Evolutionary conservation across 495 filamentous ascomycete species (phyloP).

Genomic region (Copromyces sp.): DNA sequence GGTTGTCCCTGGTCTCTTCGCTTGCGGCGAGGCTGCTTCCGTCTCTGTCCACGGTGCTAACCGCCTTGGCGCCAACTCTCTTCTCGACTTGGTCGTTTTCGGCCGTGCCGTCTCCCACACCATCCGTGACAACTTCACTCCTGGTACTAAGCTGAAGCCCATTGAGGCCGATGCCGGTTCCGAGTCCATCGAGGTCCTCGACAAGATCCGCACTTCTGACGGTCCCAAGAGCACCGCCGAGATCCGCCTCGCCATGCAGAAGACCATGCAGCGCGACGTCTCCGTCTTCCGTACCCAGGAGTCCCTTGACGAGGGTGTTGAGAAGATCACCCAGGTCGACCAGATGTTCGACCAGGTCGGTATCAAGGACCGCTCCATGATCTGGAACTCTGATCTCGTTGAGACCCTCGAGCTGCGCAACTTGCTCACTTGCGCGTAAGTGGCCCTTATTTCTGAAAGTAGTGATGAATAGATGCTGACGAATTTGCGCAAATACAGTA

Average conservation of each 20-base stretch:
- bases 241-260: slow-evolving; percentile 88
- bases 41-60: slow-evolving; percentile 98
- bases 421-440: slow-evolving; percentile 86
- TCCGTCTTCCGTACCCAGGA: slow-evolving; percentile 95
- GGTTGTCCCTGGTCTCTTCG: slow-evolving; percentile 90
- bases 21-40: slow-evolving; percentile 92
- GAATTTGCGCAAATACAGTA: slow-evolving; percentile 19
- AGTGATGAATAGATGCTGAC: background rate
- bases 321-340: slow-evolving; percentile 72
- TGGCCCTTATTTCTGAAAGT: slow-evolving; percentile 9
- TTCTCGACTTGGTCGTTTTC: slow-evolving; percentile 94
- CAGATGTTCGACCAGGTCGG: slow-evolving; percentile 67
- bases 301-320: slow-evolving; percentile 72
- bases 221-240: slow-evolving; percentile 81
- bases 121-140: slow-evolving; percentile 80
- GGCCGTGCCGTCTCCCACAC: slow-evolving; percentile 93
- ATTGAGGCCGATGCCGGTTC: slow-evolving; percentile 76
- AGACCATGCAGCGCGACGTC: slow-evolving; percentile 94
- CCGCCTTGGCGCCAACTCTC: slow-evolving; percentile 93
- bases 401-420: slow-evolving; percentile 93
- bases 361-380: slow-evolving; percentile 97
- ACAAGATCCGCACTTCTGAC: slow-evolving; percentile 70
- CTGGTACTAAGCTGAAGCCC: slow-evolving; percentile 64
- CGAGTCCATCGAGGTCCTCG: slow-evolving; percentile 74
- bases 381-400: slow-evolving; percentile 96